Conservation (phyloP, 2,329 filamentous ascomycete genomes). For the Claviceps citrina region DNA sequence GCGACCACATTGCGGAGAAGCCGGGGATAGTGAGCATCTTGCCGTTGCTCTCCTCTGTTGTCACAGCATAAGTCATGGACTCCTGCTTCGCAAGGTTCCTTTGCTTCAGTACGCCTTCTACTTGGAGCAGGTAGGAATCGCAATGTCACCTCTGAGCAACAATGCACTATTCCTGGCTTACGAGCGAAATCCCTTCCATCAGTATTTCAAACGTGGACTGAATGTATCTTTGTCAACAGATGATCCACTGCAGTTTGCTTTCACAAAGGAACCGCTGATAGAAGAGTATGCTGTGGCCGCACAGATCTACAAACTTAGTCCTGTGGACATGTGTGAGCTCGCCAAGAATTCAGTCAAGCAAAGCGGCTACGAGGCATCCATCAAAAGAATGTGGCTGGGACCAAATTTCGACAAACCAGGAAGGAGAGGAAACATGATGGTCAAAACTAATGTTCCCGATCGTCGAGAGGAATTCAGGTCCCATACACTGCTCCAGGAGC, state of each 20-base stretch:
- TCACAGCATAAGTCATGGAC: slow-evolving; percentile 91
- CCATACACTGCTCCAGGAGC: slow-evolving; percentile 70
- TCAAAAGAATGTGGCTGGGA: slow-evolving; percentile 90
- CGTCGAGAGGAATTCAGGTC: slow-evolving; percentile 80
- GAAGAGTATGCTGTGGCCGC: slow-evolving; percentile 97
- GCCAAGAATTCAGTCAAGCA: slow-evolving; percentile 93
- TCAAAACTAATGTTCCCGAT: slow-evolving; percentile 92
- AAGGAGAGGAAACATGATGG: slow-evolving; percentile 75
- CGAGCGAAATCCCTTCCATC: slow-evolving; percentile 88
- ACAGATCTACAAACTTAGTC: slow-evolving; percentile 93
- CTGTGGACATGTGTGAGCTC: slow-evolving; percentile 96
- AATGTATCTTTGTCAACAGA: slow-evolving; percentile 96
- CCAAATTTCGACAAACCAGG: slow-evolving; percentile 62
- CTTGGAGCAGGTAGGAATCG: slow-evolving; percentile 92
- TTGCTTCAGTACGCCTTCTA: slow-evolving; percentile 95
- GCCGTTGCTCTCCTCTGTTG: slow-evolving; percentile 83
- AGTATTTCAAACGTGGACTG: slow-evolving; percentile 85
- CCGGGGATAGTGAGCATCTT: slow-evolving; percentile 90
- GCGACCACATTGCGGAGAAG: slow-evolving; percentile 89
- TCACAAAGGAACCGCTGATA: slow-evolving; percentile 94
- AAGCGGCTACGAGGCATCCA: slow-evolving; percentile 75
- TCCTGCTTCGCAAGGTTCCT: slow-evolving; percentile 84
- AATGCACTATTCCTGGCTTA: slow-evolving; percentile 94
- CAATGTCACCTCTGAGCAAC: slow-evolving; percentile 98
- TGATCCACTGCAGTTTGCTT: slow-evolving; percentile 92